Evolutionary conservation across 2,329 filamentous ascomycete species (phyloP), one percentile per base, ranked within the genome.

Genomic region (Botryotinia globosa): DNA sequence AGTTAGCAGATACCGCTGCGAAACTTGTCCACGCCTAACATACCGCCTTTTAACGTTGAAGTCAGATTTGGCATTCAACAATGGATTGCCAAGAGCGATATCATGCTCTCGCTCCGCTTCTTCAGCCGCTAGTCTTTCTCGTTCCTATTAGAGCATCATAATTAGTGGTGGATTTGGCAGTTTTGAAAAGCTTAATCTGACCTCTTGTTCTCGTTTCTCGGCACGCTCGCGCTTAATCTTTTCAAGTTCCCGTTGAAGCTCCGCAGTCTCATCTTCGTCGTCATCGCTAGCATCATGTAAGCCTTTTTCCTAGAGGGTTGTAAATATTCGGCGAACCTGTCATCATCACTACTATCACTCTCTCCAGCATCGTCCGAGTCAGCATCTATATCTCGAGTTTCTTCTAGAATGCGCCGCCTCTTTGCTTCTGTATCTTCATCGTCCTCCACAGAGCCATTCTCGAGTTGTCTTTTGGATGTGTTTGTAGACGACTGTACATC

Each of bases 161-260:
- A 20, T 74, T 78, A 78, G 69, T 25, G 20, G 68, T 64, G 51
- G 34, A 14, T 63, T 12, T 69, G 32, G 6, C 29, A 34, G 6
- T n/a, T 69, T 29, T 44, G n/a, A 48, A 69, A 48, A 29, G 54
- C 39, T 69, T 63, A 69, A 37, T 39, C 44, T 16, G 5, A 89
- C 88, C 83, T 93, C 92, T 80, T 89, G 89, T 76, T 96, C 92
- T 73, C 92, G 90, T 81, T 93, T 91, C 80, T 92, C 80, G 3
- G 92, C 91, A 70, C 94, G 86, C 82, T 97, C 94, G 75, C 90
- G 90, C 81, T 97, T 93, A 81, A 99, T 97, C 81, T 97, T 96
- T 80, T 97, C 95, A 63, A 99, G 84, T 81, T 99, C 96, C 61
- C 95, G 89, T 87, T 97, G 93, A 76, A 99, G 85, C 81, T 97